A percentile compares a stretch with the other conserved stretches of the same genome.
These are phyloP conservation scores for Actinomortierella wolfii DNA, from an alignment of 371 early-diverging fungal species.

Conservation along the genomic window DNA sequence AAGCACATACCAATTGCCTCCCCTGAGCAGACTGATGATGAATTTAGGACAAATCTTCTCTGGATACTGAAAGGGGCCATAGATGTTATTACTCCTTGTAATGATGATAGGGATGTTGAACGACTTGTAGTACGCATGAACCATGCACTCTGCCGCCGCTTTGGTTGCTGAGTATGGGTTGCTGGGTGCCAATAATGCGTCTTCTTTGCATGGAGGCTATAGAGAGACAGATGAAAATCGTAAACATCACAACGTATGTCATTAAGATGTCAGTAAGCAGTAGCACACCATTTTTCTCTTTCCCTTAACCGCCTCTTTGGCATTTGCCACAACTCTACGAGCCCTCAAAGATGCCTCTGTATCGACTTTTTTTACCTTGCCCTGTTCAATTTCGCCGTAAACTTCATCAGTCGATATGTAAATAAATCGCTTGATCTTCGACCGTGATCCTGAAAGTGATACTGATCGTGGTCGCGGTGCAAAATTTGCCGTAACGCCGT, in stretches of 20 bases:
- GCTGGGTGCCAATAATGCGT: slow-evolving; percentile 73
- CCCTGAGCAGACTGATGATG: slow-evolving; percentile 70
- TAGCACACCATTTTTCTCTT: too few species aligned
- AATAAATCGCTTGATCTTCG: slow-evolving; percentile 67
- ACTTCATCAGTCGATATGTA: slow-evolving; percentile 91
- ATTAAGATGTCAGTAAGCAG: too few species aligned
- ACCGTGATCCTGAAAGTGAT: too few species aligned
- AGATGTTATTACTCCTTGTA: slow-evolving; percentile 86
- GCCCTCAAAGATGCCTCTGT: not conserved
- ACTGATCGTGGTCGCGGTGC: too few species aligned
- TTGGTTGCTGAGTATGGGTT: slow-evolving; percentile 92
- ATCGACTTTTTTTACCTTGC: slow-evolving; percentile 40
- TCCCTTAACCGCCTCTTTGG: too few species aligned
- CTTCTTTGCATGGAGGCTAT: slow-evolving; percentile 74
- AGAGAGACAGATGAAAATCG: not conserved
- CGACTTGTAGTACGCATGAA: slow-evolving; percentile 80
- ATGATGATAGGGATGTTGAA: slow-evolving; percentile 84
- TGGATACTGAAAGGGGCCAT: slow-evolving; percentile 87
- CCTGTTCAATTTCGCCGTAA: slow-evolving; percentile 77
- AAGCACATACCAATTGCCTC: slow-evolving; percentile 58
- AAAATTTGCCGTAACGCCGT: too few species aligned
- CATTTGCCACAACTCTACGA: slow-evolving; percentile 1
- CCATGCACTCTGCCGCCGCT: slow-evolving; percentile 87
- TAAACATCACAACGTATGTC: too few species aligned
- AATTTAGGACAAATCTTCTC: slow-evolving; percentile 92